Evolutionary conservation across 192 early-diverging fungal species (phyloP).

Genomic region (Coemansia sp.): DNA sequence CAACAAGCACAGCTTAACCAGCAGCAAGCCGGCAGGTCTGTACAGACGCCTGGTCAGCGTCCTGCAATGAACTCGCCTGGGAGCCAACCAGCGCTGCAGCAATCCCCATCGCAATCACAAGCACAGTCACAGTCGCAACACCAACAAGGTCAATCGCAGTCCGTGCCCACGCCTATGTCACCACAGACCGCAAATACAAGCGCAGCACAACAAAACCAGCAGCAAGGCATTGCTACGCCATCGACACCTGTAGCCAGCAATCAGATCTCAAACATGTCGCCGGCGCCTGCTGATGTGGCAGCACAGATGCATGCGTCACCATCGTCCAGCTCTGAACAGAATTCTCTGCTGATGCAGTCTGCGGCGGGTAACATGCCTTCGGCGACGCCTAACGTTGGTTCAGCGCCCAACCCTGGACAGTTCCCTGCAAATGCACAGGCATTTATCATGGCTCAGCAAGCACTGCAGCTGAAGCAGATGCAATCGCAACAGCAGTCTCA

Average conservation of each 20-base stretch:
- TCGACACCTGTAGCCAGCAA: background rate
- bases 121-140: conserved; percentile 4
- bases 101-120: conserved; percentile 5
- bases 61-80: background rate
- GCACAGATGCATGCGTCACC: conserved; percentile 21
- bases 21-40: conserved; percentile 13
- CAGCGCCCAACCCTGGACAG: conserved; percentile 6
- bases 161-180: conserved; percentile 17
- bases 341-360: conserved; percentile 22
- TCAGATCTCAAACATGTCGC: conserved; percentile 13
- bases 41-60: conserved; percentile 24
- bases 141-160: background rate
- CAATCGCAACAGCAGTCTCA: conserved; percentile 19
- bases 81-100: conserved; percentile 4
- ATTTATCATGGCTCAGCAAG: conserved; percentile 28
- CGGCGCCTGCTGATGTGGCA: conserved; percentile 7
- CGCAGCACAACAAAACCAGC: conserved; percentile 31
- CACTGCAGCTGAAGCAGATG: conserved; percentile 35
- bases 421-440: conserved; percentile 33
- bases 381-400: background rate
- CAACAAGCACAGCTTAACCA: conserved; percentile 19
- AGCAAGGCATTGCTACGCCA: conserved; percentile 9
- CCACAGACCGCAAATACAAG: conserved; percentile 21
- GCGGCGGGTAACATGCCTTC: background rate
- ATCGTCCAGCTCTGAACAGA: conserved; percentile 9